phyloP scores from a whole-genome alignment of 441 rosid species.

The Viola pubescens region DNA sequence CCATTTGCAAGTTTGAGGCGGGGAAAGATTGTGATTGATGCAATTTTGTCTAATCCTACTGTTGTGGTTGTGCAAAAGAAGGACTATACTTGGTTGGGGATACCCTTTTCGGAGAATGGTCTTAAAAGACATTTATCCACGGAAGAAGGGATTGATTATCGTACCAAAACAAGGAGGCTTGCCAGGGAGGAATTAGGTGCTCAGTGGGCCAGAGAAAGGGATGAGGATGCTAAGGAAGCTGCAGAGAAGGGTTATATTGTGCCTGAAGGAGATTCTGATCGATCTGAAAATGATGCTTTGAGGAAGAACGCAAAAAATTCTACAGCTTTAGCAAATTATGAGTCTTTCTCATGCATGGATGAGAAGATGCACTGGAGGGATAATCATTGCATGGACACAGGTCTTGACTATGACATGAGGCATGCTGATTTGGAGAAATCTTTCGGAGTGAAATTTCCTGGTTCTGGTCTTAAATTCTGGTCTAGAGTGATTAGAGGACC shows the following conservation, averaged over 20 bases:
- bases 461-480: constrained; percentile 69
- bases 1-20: constrained; percentile 93
- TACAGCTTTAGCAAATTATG: constrained; percentile 30
- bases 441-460: constrained; percentile 86
- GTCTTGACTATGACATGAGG: constrained; percentile 72
- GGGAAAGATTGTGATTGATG: constrained; percentile 91
- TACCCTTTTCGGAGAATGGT: constrained; percentile 60
- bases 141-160: constrained; percentile 95
- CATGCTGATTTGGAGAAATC: constrained; percentile 95
- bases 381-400: constrained; percentile 76
- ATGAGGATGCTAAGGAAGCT: constrained; percentile 66
- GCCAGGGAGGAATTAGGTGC: constrained; percentile 72
- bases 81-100: constrained; percentile 91
- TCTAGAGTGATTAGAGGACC: constrained; percentile 55
- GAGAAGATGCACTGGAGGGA: constrained; percentile 78
- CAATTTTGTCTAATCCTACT: constrained; percentile 67
- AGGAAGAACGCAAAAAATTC: constrained; percentile 34
- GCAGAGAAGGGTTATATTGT: constrained; percentile 72
- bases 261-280: constrained; percentile 38
- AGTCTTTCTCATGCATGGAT: constrained; percentile 58
- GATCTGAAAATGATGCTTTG: constrained; percentile 31
- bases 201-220: constrained; percentile 57
- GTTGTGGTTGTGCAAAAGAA: constrained; percentile 74
- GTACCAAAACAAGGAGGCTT: constrained; percentile 77
- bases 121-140: constrained; percentile 55